Evolutionary conservation across 352 stramenopile species (phyloP), one percentile per base, ranked within the genome.

Genomic region (Thalassiosira mediterranea): DNA sequence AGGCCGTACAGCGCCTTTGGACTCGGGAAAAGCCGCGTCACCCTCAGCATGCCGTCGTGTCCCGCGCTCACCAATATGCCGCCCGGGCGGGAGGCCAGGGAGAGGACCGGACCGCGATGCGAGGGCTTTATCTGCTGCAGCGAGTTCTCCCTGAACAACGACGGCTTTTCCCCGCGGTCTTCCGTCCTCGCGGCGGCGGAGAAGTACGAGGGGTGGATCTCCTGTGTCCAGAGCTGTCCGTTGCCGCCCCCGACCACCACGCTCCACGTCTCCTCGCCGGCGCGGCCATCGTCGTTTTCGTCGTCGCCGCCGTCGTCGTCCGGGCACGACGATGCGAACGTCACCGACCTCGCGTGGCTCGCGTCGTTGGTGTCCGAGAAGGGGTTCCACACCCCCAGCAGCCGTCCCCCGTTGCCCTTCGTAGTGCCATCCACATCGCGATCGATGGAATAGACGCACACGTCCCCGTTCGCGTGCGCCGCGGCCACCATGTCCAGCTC

Each of bases 11-110:
- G 49, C 25, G 62, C 66, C 26, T 38, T 61, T 4, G 77, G 72
- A n/a, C 46, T 37, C 31, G 38, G 38, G 15, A 48, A 76, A n/a
- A 40, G 44, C 25, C 88, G 60, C 56, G 76, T 84, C 44, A 91
- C 60, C 46, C 82, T 59, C 11, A 91, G 64, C 47, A 73, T 82
- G 17, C 82, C 82, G 79, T 91, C 85, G 32, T 86, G 73, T 25
- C 56, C 68, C 28, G 59, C 76, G 11, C 79, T 77, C 13, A 90
- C 65, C 3, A 90, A 25, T 17, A 91, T 62, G n/a, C 79, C 82
- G 25, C 68, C 66, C 15, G 54, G 49, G 21, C 81, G 77, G 48
- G 56, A 80, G 10, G 57, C 66, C n/a, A 91, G 19, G 15, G 56
- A 61, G 4, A 81, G 37, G 0, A 89, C 72, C 21, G 62, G 56